These are phyloP conservation scores for Tripterygium wilfordii DNA, from an alignment of 177 flowering plant species.

Conservation along the genomic window DNA sequence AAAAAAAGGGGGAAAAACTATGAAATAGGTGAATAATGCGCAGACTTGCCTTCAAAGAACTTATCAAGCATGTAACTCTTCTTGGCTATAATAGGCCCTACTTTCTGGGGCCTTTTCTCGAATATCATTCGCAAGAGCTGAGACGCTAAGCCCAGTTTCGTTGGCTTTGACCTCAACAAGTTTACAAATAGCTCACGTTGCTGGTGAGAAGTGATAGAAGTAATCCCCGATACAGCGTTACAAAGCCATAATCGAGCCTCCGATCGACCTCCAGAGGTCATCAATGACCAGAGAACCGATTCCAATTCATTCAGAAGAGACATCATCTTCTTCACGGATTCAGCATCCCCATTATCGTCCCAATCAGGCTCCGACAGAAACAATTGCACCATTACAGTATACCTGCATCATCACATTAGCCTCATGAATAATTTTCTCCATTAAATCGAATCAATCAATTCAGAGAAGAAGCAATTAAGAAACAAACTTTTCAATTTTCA, in stretches of 20 bases:
- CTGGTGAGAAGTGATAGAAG: slow-evolving; percentile 34
- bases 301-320: slow-evolving; percentile 51
- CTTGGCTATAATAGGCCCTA: slow-evolving; percentile 52
- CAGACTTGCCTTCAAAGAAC: slow-evolving; percentile 62
- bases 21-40: no score
- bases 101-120: slow-evolving; percentile 57
- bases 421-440: no score
- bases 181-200: slow-evolving; percentile 55
- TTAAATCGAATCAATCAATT: no score
- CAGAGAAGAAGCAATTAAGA: no score
- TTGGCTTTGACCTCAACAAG: slow-evolving; percentile 46
- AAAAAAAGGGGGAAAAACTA: no score
- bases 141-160: slow-evolving; percentile 36
- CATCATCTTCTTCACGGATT: slow-evolving; percentile 19
- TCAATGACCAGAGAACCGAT: slow-evolving; percentile 42
- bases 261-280: slow-evolving; percentile 57
- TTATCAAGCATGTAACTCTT: slow-evolving; percentile 51
- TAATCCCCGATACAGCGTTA: slow-evolving; percentile 52
- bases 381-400: slow-evolving; percentile 46
- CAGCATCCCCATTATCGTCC: slow-evolving; percentile 26
- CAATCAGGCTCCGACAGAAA: slow-evolving; percentile 43
- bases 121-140: slow-evolving; percentile 69
- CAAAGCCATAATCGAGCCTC: slow-evolving; percentile 91
- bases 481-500: no score
- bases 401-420: neutral